These are phyloP conservation scores for Austroboletus niveus DNA, from an alignment of 1,284 basidiomycete species.

Conservation along the genomic window DNA sequence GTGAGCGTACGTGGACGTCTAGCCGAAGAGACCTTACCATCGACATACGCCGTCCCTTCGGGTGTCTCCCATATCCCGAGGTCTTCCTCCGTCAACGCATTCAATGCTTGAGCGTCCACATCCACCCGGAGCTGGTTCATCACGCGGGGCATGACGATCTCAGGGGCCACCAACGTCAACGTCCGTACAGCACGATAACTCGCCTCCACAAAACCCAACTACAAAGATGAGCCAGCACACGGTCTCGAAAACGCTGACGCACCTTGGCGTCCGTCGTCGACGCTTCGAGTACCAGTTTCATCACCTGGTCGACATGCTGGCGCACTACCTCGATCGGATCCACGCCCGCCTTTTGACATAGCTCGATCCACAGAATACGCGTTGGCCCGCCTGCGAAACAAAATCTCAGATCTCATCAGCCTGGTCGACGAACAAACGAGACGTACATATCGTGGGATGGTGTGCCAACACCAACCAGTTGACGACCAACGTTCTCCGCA, in stretches of 20 bases:
- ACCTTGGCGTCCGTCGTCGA: constrained; percentile 47
- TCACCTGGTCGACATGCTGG: constrained; percentile 47
- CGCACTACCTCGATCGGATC: constrained; percentile 68
- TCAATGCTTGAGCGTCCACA: constrained; percentile 56
- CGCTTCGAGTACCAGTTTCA: constrained; percentile 49
- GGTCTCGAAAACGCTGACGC: not conserved
- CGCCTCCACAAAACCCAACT: constrained; percentile 59
- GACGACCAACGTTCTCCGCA: constrained; percentile 37
- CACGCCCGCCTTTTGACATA: constrained; percentile 65
- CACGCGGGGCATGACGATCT: constrained; percentile 64
- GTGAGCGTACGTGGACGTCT: no score
- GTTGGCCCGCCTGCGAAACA: constrained; percentile 45
- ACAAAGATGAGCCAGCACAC: not conserved
- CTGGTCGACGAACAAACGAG: not conserved
- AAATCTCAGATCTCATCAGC: not conserved
- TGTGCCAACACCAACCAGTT: constrained; percentile 71
- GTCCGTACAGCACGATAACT: constrained; percentile 76
- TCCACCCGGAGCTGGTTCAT: constrained; percentile 64
- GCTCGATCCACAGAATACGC: constrained; percentile 79
- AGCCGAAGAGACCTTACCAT: constrained; percentile 52
- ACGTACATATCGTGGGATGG: constrained; percentile 67
- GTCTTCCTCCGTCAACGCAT: constrained; percentile 69
- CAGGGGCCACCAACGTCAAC: constrained; percentile 76
- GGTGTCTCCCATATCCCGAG: constrained; percentile 84
- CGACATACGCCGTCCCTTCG: constrained; percentile 73